Conservation (phyloP, 1,284 basidiomycete species). For the Macrocystidia cucumis region DNA sequence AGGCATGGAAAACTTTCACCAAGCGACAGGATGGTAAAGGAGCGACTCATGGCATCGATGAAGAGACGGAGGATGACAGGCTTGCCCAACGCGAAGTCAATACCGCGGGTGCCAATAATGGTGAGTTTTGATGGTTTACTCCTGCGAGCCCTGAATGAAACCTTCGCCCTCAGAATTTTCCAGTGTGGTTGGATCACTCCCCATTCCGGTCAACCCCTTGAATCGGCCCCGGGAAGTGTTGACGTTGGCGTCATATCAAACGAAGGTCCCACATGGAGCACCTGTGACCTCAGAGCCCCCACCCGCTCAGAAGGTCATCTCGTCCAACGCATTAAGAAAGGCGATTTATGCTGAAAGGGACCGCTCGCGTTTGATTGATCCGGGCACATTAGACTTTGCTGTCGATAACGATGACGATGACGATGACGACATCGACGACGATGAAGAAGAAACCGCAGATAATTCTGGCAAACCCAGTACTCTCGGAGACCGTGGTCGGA, state of each 20-base stretch:
- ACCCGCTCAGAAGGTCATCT: slow-evolving; percentile 15
- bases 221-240: slow-evolving; percentile 27
- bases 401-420: slow-evolving; percentile 35
- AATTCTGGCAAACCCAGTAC: slow-evolving; percentile 17
- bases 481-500: slow-evolving; percentile 42
- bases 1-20: slow-evolving; percentile 57
- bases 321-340: slow-evolving; percentile 44
- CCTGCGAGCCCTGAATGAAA: background rate
- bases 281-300: slow-evolving; percentile 17
- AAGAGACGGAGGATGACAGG: slow-evolving; percentile 32
- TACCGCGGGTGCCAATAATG: slow-evolving; percentile 8
- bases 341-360: slow-evolving; percentile 64
- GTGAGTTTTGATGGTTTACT: slow-evolving; percentile 4
- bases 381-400: slow-evolving; percentile 58
- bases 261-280: slow-evolving; percentile 36
- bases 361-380: slow-evolving; percentile 51
- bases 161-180: background rate
- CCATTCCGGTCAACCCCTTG: slow-evolving; percentile 46
- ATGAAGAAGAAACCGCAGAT: slow-evolving; percentile 10
- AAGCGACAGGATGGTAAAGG: slow-evolving; percentile 30
- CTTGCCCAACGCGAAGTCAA: background rate
- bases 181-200: slow-evolving; percentile 46
- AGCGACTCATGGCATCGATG: slow-evolving; percentile 25
- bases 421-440: slow-evolving; percentile 23
- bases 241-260: slow-evolving; percentile 47